Conservation (phyloP, 2,329 filamentous ascomycete species). For the Ophiosphaerella korrae region DNA sequence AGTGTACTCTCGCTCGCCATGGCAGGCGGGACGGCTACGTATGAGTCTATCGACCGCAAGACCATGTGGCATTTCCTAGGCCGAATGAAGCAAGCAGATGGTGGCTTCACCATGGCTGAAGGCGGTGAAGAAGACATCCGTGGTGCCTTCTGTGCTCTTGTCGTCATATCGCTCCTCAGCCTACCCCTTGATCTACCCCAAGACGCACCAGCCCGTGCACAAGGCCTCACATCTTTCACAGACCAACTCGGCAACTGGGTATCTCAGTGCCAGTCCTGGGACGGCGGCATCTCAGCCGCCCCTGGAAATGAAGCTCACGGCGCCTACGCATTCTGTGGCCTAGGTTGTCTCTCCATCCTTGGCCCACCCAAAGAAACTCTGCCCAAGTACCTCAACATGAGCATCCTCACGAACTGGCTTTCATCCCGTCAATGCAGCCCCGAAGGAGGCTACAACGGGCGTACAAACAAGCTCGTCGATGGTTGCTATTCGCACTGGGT, state of each 20-base stretch:
- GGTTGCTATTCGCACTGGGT: constrained; percentile 99
- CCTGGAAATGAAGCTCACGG: constrained; percentile 93
- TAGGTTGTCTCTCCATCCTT: constrained; percentile 86
- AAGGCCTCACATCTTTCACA: constrained; percentile 69
- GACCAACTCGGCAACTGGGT: constrained; percentile 80
- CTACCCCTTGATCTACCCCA: constrained; percentile 79
- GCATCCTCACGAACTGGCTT: constrained; percentile 81
- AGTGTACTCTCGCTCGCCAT: constrained; percentile 77
- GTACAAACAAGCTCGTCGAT: constrained; percentile 97
- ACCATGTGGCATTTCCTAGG: constrained; percentile 92
- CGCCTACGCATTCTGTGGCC: constrained; percentile 92
- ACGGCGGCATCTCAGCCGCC: constrained; percentile 87
- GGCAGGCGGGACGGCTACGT: constrained; percentile 75
- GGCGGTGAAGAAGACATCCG: constrained; percentile 92
- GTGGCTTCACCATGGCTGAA: constrained; percentile 85
- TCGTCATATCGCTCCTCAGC: constrained; percentile 81
- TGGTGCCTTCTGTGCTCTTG: constrained; percentile 89
- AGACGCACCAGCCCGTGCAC: constrained; percentile 69
- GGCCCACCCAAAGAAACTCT: constrained; percentile 78
- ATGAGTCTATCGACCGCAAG: constrained; percentile 77
- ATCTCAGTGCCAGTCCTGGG: constrained; percentile 87
- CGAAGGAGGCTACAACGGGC: constrained; percentile 89
- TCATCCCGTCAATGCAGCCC: constrained; percentile 87
- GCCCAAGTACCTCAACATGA: constrained; percentile 76
- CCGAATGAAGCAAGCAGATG: constrained; percentile 80